These are phyloP conservation scores for Spathaspora passalidarum DNA, from an alignment of 805 yeast species.

Conservation along the genomic window DNA sequence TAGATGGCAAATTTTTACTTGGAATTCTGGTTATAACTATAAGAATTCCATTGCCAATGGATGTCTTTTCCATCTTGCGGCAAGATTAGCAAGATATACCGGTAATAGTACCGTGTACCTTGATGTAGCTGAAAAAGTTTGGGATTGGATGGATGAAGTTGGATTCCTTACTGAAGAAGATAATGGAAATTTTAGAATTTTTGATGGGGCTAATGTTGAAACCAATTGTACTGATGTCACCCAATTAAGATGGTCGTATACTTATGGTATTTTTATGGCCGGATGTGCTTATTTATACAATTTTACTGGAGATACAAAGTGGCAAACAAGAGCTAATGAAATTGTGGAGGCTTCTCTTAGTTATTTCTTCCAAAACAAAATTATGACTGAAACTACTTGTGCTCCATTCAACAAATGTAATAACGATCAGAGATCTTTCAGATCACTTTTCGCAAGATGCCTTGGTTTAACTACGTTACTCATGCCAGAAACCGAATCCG, in stretches of 20 bases:
- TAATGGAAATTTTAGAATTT: conserved; percentile 32
- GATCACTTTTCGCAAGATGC: conserved; percentile 64
- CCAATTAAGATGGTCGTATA: conserved; percentile 61
- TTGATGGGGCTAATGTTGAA: conserved; percentile 57
- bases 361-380: conserved; percentile 41
- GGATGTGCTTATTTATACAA: conserved; percentile 73
- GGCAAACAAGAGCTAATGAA: conserved; percentile 39
- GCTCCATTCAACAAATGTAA: conserved; percentile 53
- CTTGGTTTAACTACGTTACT: conserved; percentile 56
- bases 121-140: conserved; percentile 70
- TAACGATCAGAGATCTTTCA: conserved; percentile 74
- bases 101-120: conserved; percentile 59
- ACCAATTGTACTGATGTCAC: conserved; percentile 48
- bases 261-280: conserved; percentile 62
- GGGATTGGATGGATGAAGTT: conserved; percentile 71
- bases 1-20: conserved; percentile 93
- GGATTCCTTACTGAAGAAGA: conserved; percentile 19
- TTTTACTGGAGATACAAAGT: conserved; percentile 46
- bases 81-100: conserved; percentile 82
- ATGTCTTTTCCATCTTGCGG: conserved; percentile 80
- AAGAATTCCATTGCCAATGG: conserved; percentile 93
- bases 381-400: conserved; percentile 66
- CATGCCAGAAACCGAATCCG: conserved; percentile 46
- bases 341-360: conserved; percentile 33
- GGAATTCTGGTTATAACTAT: conserved; percentile 93